Evolutionary conservation across 176 grass and related monocot genomes (phyloP), one percentile per base, ranked within the genome.

Genomic region (Eleusine indica): DNA sequence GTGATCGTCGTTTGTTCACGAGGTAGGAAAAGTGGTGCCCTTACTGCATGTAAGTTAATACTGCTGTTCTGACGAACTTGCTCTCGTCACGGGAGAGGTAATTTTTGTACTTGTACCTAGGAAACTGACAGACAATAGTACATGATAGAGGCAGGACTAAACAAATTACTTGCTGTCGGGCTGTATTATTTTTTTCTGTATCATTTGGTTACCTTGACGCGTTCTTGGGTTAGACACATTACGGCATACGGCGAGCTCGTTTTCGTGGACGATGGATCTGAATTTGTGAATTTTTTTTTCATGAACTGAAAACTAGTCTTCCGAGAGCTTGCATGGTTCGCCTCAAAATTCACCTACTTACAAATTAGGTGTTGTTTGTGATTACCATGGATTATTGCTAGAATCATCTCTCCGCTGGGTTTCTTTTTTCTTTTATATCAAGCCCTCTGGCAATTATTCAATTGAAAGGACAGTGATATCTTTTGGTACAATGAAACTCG

Each of bases 71-170:
- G 14, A 48, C 18, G 49, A 58, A 82, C 63, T 76, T 70, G 21
- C 44, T 79, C 68, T 54, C 52, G 17, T 61, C 21, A 40, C 35
- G 19, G 25, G 60, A 73, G 68, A 64, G 74, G 47, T 74, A 74
- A 73, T 77, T 86, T 86, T 80, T 86, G 84, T 80, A 80, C 47
- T 80, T 86, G 84, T 80, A 80, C 47, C 17, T 25, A 66, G 47
- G 58, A 71, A 51, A 39, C 62, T 48, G 71, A 87, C 46, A 70
- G 72, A 63, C 51, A 67, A 75, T 58, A 75, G 70, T 54, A 48
- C 61, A 75, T 68, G 11, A 75, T 81, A 80, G 68, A 63, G 17
- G 49, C 70, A 60, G 25, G 73, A 47, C 39, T 68, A 60, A 80
- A 74, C 47, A 57, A 57, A 47, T 81, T 80, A 44, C 54, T 64